Base-by-base conservation (phyloP, 805 yeast genomes). In the Cyberlindnera maritima region DNA sequence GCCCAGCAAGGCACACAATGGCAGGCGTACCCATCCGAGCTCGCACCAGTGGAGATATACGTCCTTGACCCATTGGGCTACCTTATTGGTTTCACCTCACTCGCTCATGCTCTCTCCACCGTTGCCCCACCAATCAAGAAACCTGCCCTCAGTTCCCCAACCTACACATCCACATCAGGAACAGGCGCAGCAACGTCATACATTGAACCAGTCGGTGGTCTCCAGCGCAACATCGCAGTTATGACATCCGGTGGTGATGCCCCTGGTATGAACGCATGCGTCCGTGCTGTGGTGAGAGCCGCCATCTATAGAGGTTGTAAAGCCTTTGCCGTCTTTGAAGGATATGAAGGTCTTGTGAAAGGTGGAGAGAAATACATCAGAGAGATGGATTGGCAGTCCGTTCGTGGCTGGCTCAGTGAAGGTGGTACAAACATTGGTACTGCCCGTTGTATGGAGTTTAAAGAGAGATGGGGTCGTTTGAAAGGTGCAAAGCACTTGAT, bases 201-300 rank as follows among this genome's bases (percentile, higher is more conserved):
- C n/a, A 28, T 42, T 31, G 38, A 46, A 5, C 21, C 26, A 12
- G 19, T 14, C 18, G 26, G 3, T 28, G 35, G 35, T n/a, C 31
- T 20, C 12, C 41, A 39, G 34, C 41, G 41, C 26, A 80, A 81
- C 56, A 88, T 94, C 54, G 99, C 96, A 3, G 94, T 94, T 43
- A 90, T 94, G 92, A 94, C 98, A 5, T 88, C 96, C 1, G 99
- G 99, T 58, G 99, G 99, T 68, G 99, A 94, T 65, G 87, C 98
- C 44, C 99, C 95, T 21, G 99, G 99, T 60, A 94, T 94, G 99
- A 89, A 90, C 68, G 92, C 97, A 4, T 88, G 84, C 23, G 99
- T 94, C 9, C 77, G 99, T 53, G 96, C 98, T 0, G 96, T 94
- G 49, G 96, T 92, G 9, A 79, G 99, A 58, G 80, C 96, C 2